Evolutionary conservation across 176 grass and related monocot species (phyloP).

Genomic region (Oryza punctata): DNA sequence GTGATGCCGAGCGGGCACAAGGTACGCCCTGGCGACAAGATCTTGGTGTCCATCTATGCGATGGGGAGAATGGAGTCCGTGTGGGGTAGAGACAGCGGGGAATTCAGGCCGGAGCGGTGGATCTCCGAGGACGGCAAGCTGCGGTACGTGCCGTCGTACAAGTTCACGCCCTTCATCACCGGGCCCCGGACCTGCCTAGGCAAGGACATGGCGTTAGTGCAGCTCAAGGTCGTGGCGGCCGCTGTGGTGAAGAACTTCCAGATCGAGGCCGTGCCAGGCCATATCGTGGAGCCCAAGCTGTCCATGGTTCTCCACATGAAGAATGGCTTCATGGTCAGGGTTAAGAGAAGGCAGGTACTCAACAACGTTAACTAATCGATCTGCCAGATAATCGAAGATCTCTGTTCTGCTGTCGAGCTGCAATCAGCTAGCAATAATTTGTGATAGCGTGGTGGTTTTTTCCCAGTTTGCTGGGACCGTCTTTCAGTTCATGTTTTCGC

Average conservation of each 20-base stretch:
- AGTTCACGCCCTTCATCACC: neutral
- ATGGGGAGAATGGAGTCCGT: slow-evolving; percentile 28
- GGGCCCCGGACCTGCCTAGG: neutral
- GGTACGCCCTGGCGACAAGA: neutral
- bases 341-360: slow-evolving; percentile 4
- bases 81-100: neutral
- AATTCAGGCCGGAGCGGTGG: slow-evolving; percentile 18
- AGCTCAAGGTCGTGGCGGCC: neutral
- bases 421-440: too few relatives aligned
- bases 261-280: neutral
- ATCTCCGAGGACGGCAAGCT: neutral
- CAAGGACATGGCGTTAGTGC: slow-evolving; percentile 3
- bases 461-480: too few relatives aligned
- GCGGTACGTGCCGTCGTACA: neutral
- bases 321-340: slow-evolving; percentile 12
- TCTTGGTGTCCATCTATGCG: neutral
- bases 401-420: too few relatives aligned
- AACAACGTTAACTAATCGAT: neutral
- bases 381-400: too few relatives aligned
- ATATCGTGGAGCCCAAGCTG: neutral
- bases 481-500: too few relatives aligned
- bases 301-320: slow-evolving; percentile 12
- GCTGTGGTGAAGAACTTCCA: neutral
- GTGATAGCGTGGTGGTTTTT: too few relatives aligned
- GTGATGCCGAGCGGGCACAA: neutral